Conservation (phyloP, 495 filamentous ascomycete genomes). For the Lasiosphaeria ovina region DNA sequence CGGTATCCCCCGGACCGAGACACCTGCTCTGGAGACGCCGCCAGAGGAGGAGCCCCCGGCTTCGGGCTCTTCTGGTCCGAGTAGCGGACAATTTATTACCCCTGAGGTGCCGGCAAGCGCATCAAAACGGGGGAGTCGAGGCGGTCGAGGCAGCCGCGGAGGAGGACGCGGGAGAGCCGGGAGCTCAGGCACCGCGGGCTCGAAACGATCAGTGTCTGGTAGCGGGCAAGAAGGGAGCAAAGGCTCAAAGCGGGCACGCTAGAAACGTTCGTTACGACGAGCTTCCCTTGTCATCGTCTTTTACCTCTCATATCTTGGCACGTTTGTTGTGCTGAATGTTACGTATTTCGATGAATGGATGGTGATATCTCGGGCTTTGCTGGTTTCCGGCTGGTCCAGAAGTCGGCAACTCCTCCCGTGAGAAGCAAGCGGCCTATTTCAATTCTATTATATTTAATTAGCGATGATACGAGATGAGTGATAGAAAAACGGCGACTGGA, state of each 20-base stretch:
- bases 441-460: too few species aligned
- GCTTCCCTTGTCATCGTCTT: too few species aligned
- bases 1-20: constrained; percentile 13
- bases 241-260: constrained; percentile 21
- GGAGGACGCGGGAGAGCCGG: not conserved
- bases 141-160: constrained; percentile 11
- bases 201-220: constrained; percentile 24
- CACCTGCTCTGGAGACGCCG: constrained; percentile 15
- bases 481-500: too few species aligned
- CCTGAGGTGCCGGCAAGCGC: constrained; percentile 22
- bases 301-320: too few species aligned
- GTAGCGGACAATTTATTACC: constrained; percentile 16
- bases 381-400: too few species aligned
- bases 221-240: constrained; percentile 16
- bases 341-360: too few species aligned
- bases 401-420: too few species aligned
- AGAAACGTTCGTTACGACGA: not conserved
- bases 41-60: not conserved
- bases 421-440: too few species aligned
- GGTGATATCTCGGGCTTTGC: too few species aligned
- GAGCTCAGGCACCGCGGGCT: constrained; percentile 13
- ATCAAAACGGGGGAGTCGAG: constrained; percentile 6
- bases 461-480: too few species aligned
- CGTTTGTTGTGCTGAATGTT: too few species aligned
- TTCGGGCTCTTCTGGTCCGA: constrained; percentile 3